Percentiles rank a stretch among this genome's conserved stretches.
Evolutionary conservation across 352 stramenopile genomes (phyloP).

Genomic region (Blastocystis sp.): DNA sequence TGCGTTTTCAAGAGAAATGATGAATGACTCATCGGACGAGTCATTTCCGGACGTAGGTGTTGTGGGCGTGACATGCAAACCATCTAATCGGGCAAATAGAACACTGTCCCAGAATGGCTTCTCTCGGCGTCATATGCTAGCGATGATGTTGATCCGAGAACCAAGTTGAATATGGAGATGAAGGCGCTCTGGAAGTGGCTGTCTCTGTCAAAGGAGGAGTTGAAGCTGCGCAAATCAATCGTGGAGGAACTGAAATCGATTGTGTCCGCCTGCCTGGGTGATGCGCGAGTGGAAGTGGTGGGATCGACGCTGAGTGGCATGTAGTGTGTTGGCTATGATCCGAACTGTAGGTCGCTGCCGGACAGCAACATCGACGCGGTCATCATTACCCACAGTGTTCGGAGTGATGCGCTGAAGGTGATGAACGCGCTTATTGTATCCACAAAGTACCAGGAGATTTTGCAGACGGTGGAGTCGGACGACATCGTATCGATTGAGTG

Average conservation of each 20-base stretch:
- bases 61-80: neutral
- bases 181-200: conserved; percentile 5
- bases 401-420: neutral
- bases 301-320: conserved; percentile 5
- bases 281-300: neutral
- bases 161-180: neutral
- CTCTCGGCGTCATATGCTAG: neutral
- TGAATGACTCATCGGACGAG: neutral
- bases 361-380: conserved; percentile 4
- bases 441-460: conserved; percentile 36
- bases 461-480: neutral
- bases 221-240: conserved; percentile 6
- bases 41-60: neutral
- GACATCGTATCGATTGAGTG: neutral
- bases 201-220: conserved; percentile 22
- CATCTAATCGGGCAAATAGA: conserved; percentile 1
- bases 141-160: neutral
- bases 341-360: neutral
- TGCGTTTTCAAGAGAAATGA: neutral
- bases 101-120: conserved; percentile 22
- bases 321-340: neutral
- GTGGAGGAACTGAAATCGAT: conserved; percentile 7
- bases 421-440: conserved; percentile 22
- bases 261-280: neutral
- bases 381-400: neutral